A percentile compares a stretch with the other conserved stretches of the same genome.
These are phyloP conservation scores for Spergularia azorica DNA, from an alignment of 179 eudicot species.

Conservation along the genomic window DNA sequence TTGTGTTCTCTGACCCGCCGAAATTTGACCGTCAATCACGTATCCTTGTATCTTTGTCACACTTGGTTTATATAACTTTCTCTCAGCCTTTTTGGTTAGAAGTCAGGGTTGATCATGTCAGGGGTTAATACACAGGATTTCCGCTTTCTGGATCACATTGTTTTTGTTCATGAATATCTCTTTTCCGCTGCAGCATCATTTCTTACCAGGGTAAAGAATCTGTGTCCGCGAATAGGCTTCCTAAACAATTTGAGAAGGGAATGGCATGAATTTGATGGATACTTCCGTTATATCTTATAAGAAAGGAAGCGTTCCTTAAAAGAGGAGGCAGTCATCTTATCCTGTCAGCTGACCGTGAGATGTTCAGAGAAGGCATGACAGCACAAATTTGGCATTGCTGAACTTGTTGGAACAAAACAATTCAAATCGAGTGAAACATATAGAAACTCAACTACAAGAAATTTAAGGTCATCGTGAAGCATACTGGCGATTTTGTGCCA, in stretches of 20 bases:
- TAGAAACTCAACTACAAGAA: no score
- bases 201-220: background rate
- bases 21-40: background rate
- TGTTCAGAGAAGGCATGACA: no score
- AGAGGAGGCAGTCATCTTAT: no score
- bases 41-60: conserved; percentile 18
- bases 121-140: background rate
- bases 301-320: no score
- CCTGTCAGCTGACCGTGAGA: no score
- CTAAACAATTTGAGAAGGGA: no score
- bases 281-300: no score
- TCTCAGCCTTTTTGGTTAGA: conserved; percentile 4
- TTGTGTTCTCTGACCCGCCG: background rate
- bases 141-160: background rate
- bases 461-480: background rate
- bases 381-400: no score
- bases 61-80: background rate
- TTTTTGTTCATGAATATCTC: background rate
- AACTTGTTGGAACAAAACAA: no score
- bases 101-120: conserved; percentile 1
- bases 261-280: no score
- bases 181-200: background rate
- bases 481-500: background rate
- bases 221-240: no score
- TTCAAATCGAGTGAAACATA: no score